Evolutionary conservation across 1,284 basidiomycete species (phyloP).

Genomic region (Microstroma glucosiphilum): DNA sequence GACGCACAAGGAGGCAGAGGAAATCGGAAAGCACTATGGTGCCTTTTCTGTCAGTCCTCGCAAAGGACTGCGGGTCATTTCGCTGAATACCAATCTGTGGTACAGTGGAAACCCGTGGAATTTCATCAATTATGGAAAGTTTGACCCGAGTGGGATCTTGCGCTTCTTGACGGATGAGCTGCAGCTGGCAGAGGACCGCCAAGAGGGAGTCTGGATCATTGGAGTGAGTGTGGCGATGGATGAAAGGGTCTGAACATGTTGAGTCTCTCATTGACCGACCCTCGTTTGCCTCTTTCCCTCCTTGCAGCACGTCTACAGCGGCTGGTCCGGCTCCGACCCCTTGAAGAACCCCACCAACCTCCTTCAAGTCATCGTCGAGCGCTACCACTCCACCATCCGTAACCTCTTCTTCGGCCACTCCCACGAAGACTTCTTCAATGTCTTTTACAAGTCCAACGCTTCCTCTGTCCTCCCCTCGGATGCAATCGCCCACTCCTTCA

Average conservation of each 20-base stretch:
- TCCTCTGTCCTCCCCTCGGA: not conserved
- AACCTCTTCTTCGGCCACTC: constrained; percentile 76
- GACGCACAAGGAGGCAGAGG: constrained; percentile 58
- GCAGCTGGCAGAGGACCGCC: constrained; percentile 52
- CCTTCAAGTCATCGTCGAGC: constrained; percentile 61
- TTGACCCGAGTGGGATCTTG: constrained; percentile 68
- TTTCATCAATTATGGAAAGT: constrained; percentile 66
- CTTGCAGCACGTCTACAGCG: constrained; percentile 47
- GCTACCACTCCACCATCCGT: constrained; percentile 70
- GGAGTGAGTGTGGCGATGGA: constrained; percentile 49
- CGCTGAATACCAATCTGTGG: constrained; percentile 64
- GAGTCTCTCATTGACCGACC: no score
- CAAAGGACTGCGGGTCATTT: constrained; percentile 67
- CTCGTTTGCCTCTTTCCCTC: no score
- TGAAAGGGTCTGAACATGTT: no score
- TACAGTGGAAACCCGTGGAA: constrained; percentile 60
- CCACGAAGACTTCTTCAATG: constrained; percentile 71
- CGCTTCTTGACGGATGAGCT: constrained; percentile 73
- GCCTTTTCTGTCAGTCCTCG: constrained; percentile 66
- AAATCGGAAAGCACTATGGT: constrained; percentile 65
- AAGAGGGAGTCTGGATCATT: constrained; percentile 63
- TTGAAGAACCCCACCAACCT: constrained; percentile 44
- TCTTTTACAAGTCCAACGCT: constrained; percentile 60
- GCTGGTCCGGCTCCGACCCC: constrained; percentile 58
- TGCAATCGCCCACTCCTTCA: constrained; percentile 33